Percentiles rank a stretch among this genome's conserved stretches.
Conservation (phyloP, 129 eudicot species). For the Centella asiatica region DNA sequence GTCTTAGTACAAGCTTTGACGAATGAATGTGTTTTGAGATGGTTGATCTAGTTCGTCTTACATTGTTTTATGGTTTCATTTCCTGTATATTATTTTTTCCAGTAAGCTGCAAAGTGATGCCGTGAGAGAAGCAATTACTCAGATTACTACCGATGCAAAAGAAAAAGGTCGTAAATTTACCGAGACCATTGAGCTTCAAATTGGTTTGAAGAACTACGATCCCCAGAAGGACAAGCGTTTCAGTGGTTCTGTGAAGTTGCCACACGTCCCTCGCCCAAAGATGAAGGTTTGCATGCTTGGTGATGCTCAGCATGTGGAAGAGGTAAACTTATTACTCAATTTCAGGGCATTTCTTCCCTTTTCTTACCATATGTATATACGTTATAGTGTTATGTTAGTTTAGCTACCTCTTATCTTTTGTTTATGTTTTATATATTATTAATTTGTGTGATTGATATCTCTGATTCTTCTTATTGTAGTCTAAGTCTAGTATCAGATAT, state of each 20-base stretch:
- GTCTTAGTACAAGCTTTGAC: too few relatives aligned
- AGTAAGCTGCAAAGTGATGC: constrained; percentile 57
- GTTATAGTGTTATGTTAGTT: too few relatives aligned
- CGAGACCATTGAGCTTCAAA: constrained; percentile 46
- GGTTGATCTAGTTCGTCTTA: too few relatives aligned
- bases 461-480: too few relatives aligned
- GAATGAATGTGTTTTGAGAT: too few relatives aligned
- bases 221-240: constrained; percentile 61
- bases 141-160: constrained; percentile 27
- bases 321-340: constrained; percentile 17
- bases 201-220: constrained; percentile 51
- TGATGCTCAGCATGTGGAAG: constrained; percentile 57
- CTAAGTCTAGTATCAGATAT: too few relatives aligned
- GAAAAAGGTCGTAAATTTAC: constrained; percentile 46
- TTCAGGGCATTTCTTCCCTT: background rate
- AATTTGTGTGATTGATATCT: too few relatives aligned
- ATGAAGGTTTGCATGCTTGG: constrained; percentile 61
- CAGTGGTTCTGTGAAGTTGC: constrained; percentile 44
- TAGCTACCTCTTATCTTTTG: too few relatives aligned
- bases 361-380: too few relatives aligned
- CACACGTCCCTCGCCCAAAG: constrained; percentile 51
- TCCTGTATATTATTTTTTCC: background rate
- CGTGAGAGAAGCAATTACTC: constrained; percentile 44
- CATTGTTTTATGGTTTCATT: too few relatives aligned
- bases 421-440: too few relatives aligned